These are phyloP conservation scores for Debaryomyces tyrocola DNA, from an alignment of 805 yeast genomes.

Conservation along the genomic window DNA sequence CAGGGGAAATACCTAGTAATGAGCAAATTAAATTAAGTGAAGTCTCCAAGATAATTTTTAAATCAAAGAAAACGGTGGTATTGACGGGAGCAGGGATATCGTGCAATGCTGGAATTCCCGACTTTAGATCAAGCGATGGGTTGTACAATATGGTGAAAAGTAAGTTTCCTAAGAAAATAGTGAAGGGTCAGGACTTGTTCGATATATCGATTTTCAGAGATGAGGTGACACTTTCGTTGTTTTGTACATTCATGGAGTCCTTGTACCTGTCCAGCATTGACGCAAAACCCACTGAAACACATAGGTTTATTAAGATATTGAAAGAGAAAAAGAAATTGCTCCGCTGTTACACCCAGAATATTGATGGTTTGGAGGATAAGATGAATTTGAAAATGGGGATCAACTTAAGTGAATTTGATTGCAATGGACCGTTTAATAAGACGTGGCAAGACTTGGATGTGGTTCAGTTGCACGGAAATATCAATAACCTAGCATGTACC, in stretches of 20 bases:
- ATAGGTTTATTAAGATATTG: conserved; percentile 63
- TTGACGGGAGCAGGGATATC: conserved; percentile 97
- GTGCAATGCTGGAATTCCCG: conserved; percentile 96
- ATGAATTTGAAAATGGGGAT: conserved; percentile 64
- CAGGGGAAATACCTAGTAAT: conserved; percentile 1
- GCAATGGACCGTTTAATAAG: conserved; percentile 28
- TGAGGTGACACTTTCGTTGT: conserved; percentile 63
- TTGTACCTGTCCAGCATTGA: conserved; percentile 60
- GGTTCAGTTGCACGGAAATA: conserved; percentile 88
- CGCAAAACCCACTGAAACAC: conserved; percentile 85
- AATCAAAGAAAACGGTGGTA: conserved; percentile 62
- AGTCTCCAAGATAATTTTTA: conserved; percentile 42
- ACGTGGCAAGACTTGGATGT: conserved; percentile 70
- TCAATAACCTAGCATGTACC: conserved; percentile 75
- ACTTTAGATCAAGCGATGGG: conserved; percentile 83
- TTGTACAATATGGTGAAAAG: conserved; percentile 71
- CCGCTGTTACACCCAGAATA: conserved; percentile 92
- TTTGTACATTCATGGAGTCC: conserved; percentile 86
- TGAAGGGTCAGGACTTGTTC: conserved; percentile 87
- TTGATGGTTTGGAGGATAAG: conserved; percentile 79
- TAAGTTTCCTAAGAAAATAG: conserved; percentile 58
- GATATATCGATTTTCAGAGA: conserved; percentile 81
- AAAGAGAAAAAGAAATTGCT: conserved; percentile 65
- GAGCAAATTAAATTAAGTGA: conserved; percentile 30
- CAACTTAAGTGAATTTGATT: conserved; percentile 29